phyloP scores from a whole-genome alignment of 164 flowering plant species.

The Chloranthus sessilifolius region DNA sequence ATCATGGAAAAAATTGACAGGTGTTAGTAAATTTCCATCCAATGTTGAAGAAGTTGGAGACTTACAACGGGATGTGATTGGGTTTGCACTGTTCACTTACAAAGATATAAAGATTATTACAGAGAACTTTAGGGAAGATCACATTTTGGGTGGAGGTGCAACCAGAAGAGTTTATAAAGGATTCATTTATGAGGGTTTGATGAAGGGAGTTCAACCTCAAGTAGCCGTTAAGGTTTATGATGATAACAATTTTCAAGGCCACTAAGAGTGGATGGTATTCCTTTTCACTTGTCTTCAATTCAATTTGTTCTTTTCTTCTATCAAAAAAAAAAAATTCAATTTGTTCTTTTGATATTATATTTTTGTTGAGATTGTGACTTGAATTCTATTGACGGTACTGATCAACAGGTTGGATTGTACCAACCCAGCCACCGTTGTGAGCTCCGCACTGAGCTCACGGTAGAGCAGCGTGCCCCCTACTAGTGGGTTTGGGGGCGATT shows the following conservation, averaged over 20 bases:
- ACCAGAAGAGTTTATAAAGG: slow-evolving; percentile 1
- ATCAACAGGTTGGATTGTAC: too few relatives aligned
- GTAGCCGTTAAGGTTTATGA: slow-evolving; percentile 4
- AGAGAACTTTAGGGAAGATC: slow-evolving; percentile 1
- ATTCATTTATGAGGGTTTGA: neutral
- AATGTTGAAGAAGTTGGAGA: slow-evolving; percentile 1
- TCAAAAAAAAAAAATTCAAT: too few relatives aligned
- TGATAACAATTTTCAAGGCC: slow-evolving; percentile 1
- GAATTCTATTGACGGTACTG: too few relatives aligned
- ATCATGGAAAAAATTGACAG: neutral
- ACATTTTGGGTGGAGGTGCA: slow-evolving; percentile 2
- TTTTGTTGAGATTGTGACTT: too few relatives aligned
- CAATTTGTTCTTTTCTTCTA: too few relatives aligned
- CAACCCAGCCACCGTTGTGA: too few relatives aligned
- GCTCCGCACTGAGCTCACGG: too few relatives aligned
- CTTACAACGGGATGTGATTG: neutral
- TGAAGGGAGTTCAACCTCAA: slow-evolving; percentile 1
- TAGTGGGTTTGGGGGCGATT: neutral
- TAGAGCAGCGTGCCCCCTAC: neutral
- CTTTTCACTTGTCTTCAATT: too few relatives aligned
- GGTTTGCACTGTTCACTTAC: neutral
- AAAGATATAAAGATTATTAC: slow-evolving; percentile 1
- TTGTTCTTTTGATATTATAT: too few relatives aligned
- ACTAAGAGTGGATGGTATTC: slow-evolving; percentile 1
- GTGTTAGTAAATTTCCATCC: neutral